Conservation (phyloP, 345 rosid species). For the Rhodamnia argentea region DNA sequence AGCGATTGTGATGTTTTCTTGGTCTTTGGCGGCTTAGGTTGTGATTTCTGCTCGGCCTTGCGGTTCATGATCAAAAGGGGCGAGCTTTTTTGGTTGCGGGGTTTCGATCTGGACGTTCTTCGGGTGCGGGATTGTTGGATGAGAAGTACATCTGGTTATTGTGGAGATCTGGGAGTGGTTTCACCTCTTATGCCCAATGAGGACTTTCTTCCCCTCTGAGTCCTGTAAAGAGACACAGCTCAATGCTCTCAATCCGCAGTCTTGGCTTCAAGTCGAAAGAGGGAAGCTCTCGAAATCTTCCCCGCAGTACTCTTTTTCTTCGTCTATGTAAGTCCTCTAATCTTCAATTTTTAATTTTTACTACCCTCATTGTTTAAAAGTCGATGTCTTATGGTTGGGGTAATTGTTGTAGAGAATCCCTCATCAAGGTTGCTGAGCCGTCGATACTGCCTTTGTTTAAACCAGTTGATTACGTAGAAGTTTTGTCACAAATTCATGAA, state of each 20-base stretch:
- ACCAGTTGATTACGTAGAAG: slow-evolving; percentile 92
- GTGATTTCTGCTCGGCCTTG: not conserved
- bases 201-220: slow-evolving; percentile 71
- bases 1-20: not conserved
- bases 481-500: slow-evolving; percentile 91
- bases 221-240: slow-evolving; percentile 80
- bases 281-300: slow-evolving; percentile 65
- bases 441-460: slow-evolving; percentile 64
- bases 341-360: not conserved
- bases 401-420: slow-evolving; percentile 62
- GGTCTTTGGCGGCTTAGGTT: not conserved
- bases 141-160: slow-evolving; percentile 31
- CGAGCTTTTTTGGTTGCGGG: not conserved
- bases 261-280: slow-evolving; percentile 99
- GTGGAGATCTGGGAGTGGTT: slow-evolving; percentile 99
- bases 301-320: slow-evolving; percentile 30
- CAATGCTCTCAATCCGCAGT: slow-evolving; percentile 82
- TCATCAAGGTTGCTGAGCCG: slow-evolving; percentile 90
- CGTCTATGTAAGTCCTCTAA: slow-evolving; percentile 59
- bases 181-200: slow-evolving; percentile 85
- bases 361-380: not conserved
- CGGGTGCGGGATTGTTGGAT: not conserved
- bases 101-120: slow-evolving; percentile 11
- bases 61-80: not conserved
- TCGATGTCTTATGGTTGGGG: not conserved